A percentile compares a stretch with the other conserved stretches of the same genome.
Conservation (phyloP, 805 yeast species). For the Schwanniomyces polymorphus region DNA sequence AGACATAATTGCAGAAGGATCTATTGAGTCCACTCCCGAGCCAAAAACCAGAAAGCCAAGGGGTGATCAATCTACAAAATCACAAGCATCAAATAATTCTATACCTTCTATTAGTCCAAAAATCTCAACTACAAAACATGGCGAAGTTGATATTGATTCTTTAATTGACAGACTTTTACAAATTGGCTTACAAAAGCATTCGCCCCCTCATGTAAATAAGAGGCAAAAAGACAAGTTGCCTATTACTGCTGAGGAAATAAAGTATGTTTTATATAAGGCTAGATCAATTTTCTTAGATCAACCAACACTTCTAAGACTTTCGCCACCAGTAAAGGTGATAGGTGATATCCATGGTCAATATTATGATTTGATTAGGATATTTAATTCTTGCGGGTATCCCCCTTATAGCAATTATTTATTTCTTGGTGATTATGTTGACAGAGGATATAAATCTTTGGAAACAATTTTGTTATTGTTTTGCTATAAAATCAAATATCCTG, state of each 20-base stretch:
- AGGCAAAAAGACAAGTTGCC: constrained; percentile 47
- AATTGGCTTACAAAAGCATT: constrained; percentile 35
- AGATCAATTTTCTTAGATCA: constrained; percentile 62
- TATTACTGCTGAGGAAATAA: constrained; percentile 53
- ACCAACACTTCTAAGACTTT: constrained; percentile 62
- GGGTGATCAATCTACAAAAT: not conserved
- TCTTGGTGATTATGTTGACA: constrained; percentile 60
- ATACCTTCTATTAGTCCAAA: constrained; percentile 13
- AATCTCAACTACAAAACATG: constrained; percentile 3
- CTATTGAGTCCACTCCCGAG: constrained; percentile 26
- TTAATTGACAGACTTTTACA: constrained; percentile 61
- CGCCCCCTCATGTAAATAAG: constrained; percentile 28
- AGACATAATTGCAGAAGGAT: constrained; percentile 34
- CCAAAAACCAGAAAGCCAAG: constrained; percentile 6
- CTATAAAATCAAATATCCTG: constrained; percentile 58
- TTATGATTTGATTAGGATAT: constrained; percentile 52
- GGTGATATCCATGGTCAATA: constrained; percentile 81
- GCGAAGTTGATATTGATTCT: constrained; percentile 56
- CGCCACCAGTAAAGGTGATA: constrained; percentile 80
- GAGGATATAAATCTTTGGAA: constrained; percentile 59
- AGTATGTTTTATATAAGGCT: constrained; percentile 50
- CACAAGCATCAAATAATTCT: constrained; percentile 9
- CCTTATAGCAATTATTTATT: constrained; percentile 57
- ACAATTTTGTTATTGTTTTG: constrained; percentile 52
- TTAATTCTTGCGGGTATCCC: constrained; percentile 60